Conservation (phyloP, 2,329 filamentous ascomycete genomes). For the Stachybotrys chartarum region DNA sequence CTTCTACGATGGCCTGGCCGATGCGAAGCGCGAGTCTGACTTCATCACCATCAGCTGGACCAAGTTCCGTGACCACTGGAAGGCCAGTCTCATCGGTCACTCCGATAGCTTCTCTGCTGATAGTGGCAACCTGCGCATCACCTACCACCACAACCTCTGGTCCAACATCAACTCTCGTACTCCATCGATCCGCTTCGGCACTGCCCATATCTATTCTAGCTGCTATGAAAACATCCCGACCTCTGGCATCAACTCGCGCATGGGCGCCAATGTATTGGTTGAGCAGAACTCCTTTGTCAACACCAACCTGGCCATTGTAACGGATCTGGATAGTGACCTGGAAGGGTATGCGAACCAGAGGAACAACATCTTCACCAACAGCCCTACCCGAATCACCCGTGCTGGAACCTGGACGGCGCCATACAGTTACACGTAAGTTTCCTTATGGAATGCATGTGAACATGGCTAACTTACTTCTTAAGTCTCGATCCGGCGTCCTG, state of each 20-base stretch:
- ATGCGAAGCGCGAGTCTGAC: slow-evolving; percentile 50
- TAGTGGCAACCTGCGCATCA: slow-evolving; percentile 46
- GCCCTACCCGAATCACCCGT: slow-evolving; percentile 24
- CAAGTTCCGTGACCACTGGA: slow-evolving; percentile 40
- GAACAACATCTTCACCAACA: slow-evolving; percentile 36
- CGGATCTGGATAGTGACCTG: slow-evolving; percentile 35
- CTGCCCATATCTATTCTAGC: slow-evolving; percentile 49
- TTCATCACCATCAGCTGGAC: slow-evolving; percentile 33
- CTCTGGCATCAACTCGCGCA: slow-evolving; percentile 46
- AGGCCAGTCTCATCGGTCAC: slow-evolving; percentile 53
- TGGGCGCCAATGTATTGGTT: slow-evolving; percentile 43
- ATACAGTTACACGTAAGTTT: slow-evolving; percentile 27
- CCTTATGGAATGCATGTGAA: background rate
- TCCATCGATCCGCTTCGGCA: slow-evolving; percentile 46
- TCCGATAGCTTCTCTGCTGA: slow-evolving; percentile 45
- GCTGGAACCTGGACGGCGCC: slow-evolving; percentile 22
- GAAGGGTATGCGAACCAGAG: slow-evolving; percentile 34
- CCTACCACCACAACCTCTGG: slow-evolving; percentile 50
- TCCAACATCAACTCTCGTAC: slow-evolving; percentile 47
- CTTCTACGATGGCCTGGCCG: slow-evolving; percentile 53
- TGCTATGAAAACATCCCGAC: slow-evolving; percentile 36
- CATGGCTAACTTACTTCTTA: background rate
- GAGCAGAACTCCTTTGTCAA: slow-evolving; percentile 42
- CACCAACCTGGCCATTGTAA: slow-evolving; percentile 31
- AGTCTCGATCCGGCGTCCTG: slow-evolving; percentile 11